Evolutionary conservation across 257 asterid genomes (phyloP).

Genomic region (Ballota nigra): DNA sequence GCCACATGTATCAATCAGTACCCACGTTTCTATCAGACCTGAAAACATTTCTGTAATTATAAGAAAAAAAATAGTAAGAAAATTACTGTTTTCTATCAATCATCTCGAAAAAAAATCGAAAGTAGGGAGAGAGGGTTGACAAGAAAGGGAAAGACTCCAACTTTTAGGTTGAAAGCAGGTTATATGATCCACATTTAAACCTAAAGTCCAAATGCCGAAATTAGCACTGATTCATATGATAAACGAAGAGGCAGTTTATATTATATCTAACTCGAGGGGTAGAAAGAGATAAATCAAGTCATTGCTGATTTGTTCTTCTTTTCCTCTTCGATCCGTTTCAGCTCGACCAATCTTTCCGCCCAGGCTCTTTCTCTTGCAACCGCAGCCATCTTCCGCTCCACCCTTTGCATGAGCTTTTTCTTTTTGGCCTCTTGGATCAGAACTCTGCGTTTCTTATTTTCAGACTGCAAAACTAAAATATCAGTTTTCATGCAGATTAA

Average conservation of each 20-base stretch:
- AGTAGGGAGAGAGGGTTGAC: background rate
- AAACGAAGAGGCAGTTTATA: background rate
- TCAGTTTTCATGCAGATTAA: conserved; percentile 4
- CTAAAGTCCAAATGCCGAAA: conserved; percentile 1
- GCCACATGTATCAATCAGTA: background rate
- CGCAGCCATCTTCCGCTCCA: conserved; percentile 93
- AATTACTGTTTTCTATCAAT: background rate
- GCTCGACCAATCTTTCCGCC: conserved; percentile 73
- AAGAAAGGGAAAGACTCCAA: background rate
- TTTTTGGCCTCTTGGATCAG: conserved; percentile 70
- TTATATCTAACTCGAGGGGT: background rate
- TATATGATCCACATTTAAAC: conserved; percentile 2
- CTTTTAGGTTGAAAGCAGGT: background rate
- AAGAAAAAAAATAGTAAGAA: background rate
- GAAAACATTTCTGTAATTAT: background rate
- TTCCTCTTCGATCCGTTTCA: conserved; percentile 76
- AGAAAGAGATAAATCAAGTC: conserved; percentile 33
- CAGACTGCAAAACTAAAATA: conserved; percentile 38
- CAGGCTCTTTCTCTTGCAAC: conserved; percentile 97
- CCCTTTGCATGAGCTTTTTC: conserved; percentile 67
- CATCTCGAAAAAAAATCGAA: background rate
- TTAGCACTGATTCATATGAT: background rate
- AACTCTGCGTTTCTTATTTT: conserved; percentile 77
- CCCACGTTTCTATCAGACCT: background rate
- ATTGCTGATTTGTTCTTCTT: conserved; percentile 57